Evolutionary conservation across 345 rosid species (phyloP), one percentile per base, ranked within the genome.

Genomic region (rapeseed (Brassica napus)): DNA sequence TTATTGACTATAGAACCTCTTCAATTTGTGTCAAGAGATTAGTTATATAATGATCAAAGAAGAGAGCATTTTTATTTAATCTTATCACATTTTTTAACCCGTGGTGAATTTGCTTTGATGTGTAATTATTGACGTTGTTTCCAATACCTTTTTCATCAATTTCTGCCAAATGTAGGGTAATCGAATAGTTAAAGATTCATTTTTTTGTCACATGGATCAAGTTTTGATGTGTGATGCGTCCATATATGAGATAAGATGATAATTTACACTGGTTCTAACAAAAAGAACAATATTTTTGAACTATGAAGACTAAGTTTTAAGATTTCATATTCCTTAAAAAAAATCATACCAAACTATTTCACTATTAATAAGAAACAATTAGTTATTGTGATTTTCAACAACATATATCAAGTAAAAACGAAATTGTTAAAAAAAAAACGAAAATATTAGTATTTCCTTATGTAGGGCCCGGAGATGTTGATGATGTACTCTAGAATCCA

Each of bases 101-200:
- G 83, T 80, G 83, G 75, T 80, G 83, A 74, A 80, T 74, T 74
- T 74, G 24, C 24, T 23, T 23, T 23, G 24, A 23, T 23, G 24
- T 23, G 24, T 23, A 23, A 23, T 23, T 23, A 23, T 23, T 23
- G 24, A 23, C 24, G 24, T 23, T 23, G 24, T 23, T 23, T 23
- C 24, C 24, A 23, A 23, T 23, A 23, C 24, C 24, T 23, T 23
- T 44, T 49, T 49, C 57, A 14, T n/a, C 57, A 49, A n/a, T 3
- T 49, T 49, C 18, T 58, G 35, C 61, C 37, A 42, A 31, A 44
- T 42, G 60, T 31, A 44, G 73, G 34, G 55, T 57, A 72, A 66
- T 59, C 26, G 21, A 59, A 72, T 35, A 65, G 67, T 65, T 64
- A 55, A 62, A 70, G 75, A 49, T 70, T 69, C 57, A 1, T 3